A percentile compares a stretch with the other conserved stretches of the same genome.
These are phyloP conservation scores for Mimosa bimucronata DNA, from an alignment of 306 rosid genomes.

Conservation along the genomic window DNA sequence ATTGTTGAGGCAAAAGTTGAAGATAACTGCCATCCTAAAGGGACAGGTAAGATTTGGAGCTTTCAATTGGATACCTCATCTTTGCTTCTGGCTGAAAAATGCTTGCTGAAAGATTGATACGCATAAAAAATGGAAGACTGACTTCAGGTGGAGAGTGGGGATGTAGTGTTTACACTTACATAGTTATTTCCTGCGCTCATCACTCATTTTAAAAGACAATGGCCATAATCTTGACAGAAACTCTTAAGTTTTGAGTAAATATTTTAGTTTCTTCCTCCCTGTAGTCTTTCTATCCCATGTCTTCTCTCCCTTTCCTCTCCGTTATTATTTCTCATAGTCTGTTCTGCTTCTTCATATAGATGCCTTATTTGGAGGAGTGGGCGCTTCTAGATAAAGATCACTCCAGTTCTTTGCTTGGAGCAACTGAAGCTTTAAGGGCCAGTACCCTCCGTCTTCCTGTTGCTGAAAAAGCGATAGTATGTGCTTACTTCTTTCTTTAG, in stretches of 20 bases:
- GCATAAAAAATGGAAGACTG: not conserved
- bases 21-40: slow-evolving; percentile 87
- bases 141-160: slow-evolving; percentile 8
- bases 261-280: not conserved
- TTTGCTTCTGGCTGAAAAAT: slow-evolving; percentile 27
- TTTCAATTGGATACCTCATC: slow-evolving; percentile 27
- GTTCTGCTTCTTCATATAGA: slow-evolving; percentile 55
- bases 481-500: slow-evolving; percentile 32
- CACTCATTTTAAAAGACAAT: not conserved
- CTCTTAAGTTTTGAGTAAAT: not conserved
- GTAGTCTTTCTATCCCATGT: not conserved
- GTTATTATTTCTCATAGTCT: slow-evolving; percentile 31
- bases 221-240: not conserved
- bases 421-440: slow-evolving; percentile 77
- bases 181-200: not conserved
- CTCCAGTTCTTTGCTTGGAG: slow-evolving; percentile 70
- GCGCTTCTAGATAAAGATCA: slow-evolving; percentile 69
- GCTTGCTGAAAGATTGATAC: slow-evolving; percentile 1
- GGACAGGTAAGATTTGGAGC: slow-evolving; percentile 81
- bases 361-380: slow-evolving; percentile 71
- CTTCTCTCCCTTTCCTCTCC: slow-evolving; percentile 1
- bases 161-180: slow-evolving; percentile 20
- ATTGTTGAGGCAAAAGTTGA: slow-evolving; percentile 88
- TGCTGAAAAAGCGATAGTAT: slow-evolving; percentile 63
- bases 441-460: slow-evolving; percentile 78